Conservation (phyloP, 1,284 basidiomycete genomes). For the Ceratobasidium sp. region DNA sequence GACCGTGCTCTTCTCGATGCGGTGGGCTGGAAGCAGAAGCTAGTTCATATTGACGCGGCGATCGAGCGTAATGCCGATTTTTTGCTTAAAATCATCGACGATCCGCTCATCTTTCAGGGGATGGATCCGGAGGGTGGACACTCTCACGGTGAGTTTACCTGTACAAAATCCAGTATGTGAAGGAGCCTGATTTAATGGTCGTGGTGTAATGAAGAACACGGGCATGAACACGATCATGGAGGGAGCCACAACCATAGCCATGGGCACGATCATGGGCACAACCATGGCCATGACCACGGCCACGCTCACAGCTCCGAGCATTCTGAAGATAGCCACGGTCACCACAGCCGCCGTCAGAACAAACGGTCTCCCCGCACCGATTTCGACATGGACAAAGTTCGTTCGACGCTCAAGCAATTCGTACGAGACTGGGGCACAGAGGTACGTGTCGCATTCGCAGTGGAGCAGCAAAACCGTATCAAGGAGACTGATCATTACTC, state of each 20-base stretch:
- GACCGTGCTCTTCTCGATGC: constrained; percentile 73
- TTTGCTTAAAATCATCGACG: constrained; percentile 72
- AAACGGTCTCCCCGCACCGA: constrained; percentile 59
- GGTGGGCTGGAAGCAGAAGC: constrained; percentile 76
- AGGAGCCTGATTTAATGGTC: neutral
- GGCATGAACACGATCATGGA: constrained; percentile 35
- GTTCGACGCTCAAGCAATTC: constrained; percentile 91
- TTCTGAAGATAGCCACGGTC: constrained; percentile 48
- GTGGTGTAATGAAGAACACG: constrained; percentile 26
- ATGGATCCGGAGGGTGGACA: constrained; percentile 40
- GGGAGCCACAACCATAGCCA: constrained; percentile 52
- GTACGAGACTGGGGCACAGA: constrained; percentile 92
- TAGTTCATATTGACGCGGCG: constrained; percentile 75
- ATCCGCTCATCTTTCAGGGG: constrained; percentile 78
- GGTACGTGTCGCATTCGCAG: constrained; percentile 58
- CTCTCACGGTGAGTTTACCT: constrained; percentile 24
- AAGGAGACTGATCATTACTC: constrained; percentile 11
- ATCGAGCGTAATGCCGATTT: constrained; percentile 80
- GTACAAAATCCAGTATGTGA: neutral
- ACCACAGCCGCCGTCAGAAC: constrained; percentile 54
- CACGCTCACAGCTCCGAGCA: constrained; percentile 41
- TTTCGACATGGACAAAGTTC: constrained; percentile 86
- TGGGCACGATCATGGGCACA: constrained; percentile 51
- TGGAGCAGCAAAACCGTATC: constrained; percentile 2
- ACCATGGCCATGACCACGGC: constrained; percentile 52